These are phyloP conservation scores for Hypoxylon sp. DNA, from an alignment of 2,329 filamentous ascomycete species.

Conservation along the genomic window DNA sequence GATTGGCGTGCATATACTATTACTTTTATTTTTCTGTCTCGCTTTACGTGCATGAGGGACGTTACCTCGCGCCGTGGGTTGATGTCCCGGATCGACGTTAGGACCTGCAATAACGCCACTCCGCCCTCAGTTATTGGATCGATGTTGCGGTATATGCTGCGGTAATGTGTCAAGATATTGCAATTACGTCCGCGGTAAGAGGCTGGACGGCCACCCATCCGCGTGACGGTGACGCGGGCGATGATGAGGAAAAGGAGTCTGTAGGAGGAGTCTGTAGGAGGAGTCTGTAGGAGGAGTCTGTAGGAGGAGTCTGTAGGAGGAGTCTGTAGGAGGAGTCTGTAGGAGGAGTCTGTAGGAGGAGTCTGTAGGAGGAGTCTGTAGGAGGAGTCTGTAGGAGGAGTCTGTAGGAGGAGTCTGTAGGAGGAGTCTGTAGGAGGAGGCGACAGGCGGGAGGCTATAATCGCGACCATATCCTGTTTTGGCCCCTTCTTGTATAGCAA, in stretches of 20 bases:
- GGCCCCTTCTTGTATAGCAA: conserved; percentile 17
- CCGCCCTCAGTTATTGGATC: conserved; percentile 22
- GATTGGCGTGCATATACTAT: conserved; percentile 27
- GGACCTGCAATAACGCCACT: conserved; percentile 10
- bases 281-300: conserved; percentile 7
- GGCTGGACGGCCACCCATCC: conserved; percentile 18
- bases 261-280: conserved; percentile 13
- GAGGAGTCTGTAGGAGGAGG: conserved; percentile 10
- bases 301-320: conserved; percentile 15
- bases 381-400: conserved; percentile 13
- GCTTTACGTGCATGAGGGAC: conserved; percentile 33
- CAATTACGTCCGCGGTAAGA: conserved; percentile 28
- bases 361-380: conserved; percentile 4
- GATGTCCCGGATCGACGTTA: conserved; percentile 36
- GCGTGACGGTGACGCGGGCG: conserved; percentile 31
- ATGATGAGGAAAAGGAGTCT: conserved; percentile 8
- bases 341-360: conserved; percentile 10
- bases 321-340: conserved; percentile 11
- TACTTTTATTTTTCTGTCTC: background rate
- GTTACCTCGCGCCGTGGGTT: conserved; percentile 35
- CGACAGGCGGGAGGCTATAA: conserved; percentile 16
- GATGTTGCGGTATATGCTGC: background rate
- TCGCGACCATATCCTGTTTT: conserved; percentile 15
- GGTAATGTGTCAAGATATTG: conserved; percentile 1
- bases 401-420: conserved; percentile 13